Percentiles rank a stretch among this genome's conserved stretches.
phyloP scores from a whole-genome alignment of 2,329 filamentous ascomycete genomes.

The Cladosporium sp. region DNA sequence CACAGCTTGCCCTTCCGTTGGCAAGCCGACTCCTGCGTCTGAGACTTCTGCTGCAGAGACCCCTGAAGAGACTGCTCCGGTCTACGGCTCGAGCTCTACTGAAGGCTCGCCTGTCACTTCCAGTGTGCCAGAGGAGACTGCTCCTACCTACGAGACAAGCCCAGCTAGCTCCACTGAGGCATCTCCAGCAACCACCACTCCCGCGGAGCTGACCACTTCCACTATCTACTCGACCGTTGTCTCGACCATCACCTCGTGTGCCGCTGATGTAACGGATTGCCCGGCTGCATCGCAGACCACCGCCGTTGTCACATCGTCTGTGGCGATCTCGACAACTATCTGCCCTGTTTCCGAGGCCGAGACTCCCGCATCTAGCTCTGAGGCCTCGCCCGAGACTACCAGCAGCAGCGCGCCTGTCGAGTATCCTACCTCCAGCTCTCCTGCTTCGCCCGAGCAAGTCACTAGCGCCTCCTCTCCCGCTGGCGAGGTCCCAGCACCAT shows the following conservation, averaged over 20 bases:
- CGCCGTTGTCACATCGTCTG: constrained; percentile 34
- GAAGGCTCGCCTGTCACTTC: constrained; percentile 5
- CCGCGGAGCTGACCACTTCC: constrained; percentile 19
- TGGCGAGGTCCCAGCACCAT: constrained; percentile 8
- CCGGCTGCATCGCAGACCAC: constrained; percentile 28
- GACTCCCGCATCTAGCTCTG: neutral
- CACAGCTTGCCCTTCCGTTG: constrained; percentile 66
- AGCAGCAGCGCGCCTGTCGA: constrained; percentile 8
- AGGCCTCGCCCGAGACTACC: neutral
- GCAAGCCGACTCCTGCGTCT: constrained; percentile 43
- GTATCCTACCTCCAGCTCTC: constrained; percentile 19
- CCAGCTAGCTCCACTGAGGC: constrained; percentile 17
- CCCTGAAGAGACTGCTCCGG: constrained; percentile 17
- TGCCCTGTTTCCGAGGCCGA: constrained; percentile 33
- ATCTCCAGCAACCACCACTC: constrained; percentile 14
- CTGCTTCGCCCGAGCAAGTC: no score
- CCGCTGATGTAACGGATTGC: constrained; percentile 37
- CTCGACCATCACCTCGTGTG: constrained; percentile 42
- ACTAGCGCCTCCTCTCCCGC: no score
- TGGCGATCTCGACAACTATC: constrained; percentile 43
- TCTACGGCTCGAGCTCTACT: constrained; percentile 15
- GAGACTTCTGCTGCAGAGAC: constrained; percentile 21
- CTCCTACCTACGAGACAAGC: constrained; percentile 15
- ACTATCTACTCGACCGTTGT: constrained; percentile 25
- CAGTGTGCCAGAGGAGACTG: neutral